A percentile compares a stretch with the other conserved stretches of the same genome.
Evolutionary conservation across 2,329 filamentous ascomycete genomes (phyloP).

Genomic region (Pyrenochaeta sp.): DNA sequence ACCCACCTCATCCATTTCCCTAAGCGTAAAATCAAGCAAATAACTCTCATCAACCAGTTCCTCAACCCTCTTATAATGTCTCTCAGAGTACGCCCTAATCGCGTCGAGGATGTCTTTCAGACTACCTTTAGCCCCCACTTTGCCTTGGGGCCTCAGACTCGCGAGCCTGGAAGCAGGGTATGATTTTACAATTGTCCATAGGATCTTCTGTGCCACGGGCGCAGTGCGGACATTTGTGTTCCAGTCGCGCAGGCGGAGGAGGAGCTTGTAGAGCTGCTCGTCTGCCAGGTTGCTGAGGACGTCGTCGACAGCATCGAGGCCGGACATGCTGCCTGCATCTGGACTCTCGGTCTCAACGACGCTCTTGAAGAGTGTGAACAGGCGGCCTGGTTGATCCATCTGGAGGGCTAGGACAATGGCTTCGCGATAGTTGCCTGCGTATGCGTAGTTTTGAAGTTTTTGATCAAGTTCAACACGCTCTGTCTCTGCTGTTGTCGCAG

Average conservation of each 20-base stretch:
- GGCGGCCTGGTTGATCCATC: constrained; percentile 89
- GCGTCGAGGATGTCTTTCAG: constrained; percentile 86
- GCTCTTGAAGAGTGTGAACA: constrained; percentile 83
- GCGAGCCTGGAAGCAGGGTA: constrained; percentile 83
- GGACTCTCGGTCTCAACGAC: constrained; percentile 72
- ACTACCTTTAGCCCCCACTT: constrained; percentile 46
- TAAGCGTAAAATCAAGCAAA: constrained; percentile 89
- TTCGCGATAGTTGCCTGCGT: constrained; percentile 86
- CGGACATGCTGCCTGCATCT: constrained; percentile 70
- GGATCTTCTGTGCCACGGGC: constrained; percentile 82
- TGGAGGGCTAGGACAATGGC: constrained; percentile 91
- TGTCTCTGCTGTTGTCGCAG: constrained; percentile 75
- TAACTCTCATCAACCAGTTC: constrained; percentile 95
- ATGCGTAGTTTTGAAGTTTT: constrained; percentile 90
- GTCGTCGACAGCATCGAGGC: constrained; percentile 75
- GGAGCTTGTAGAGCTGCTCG: constrained; percentile 83
- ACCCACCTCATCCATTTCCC: constrained; percentile 83
- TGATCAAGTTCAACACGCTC: constrained; percentile 93
- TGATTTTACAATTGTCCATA: constrained; percentile 79
- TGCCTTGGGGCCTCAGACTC: constrained; percentile 61
- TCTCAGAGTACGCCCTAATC: constrained; percentile 88
- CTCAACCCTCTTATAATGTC: constrained; percentile 89
- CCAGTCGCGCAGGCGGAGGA: constrained; percentile 90
- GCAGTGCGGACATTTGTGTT: constrained; percentile 94
- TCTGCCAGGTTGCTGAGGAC: constrained; percentile 81